Evolutionary conservation across 352 stramenopile genomes (phyloP), one percentile per base, ranked within the genome.

Genomic region (Plasmopara halstedii): DNA sequence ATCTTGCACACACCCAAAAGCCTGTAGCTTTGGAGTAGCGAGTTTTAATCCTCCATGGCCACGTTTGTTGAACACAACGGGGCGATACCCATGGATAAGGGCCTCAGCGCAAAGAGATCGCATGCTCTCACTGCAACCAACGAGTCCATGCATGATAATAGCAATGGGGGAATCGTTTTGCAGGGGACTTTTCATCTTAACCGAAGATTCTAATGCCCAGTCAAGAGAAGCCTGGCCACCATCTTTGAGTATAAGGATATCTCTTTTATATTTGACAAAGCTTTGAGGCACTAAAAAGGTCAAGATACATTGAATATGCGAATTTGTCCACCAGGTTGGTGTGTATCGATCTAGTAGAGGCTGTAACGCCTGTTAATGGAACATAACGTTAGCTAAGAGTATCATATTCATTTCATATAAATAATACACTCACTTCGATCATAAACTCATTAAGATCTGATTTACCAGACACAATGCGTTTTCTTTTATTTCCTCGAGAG

Each of bases 41-140:
- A 90, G 65, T 34, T 59, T 54, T 32, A 86, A 35, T 4, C 76
- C 75, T 18, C 80, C 80, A 23, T 92, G 80, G 8, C 80, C 80
- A 39, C 80, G 69, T 62, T 92, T 92, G 57, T 89, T 92, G 46
- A 89, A 92, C 17, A 87, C 80, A 6, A 92, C 80, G 4, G 80
- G 77, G 2, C 80, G 73, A 58, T 85, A 89, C 6, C 80, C 80
- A 20, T 69, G 57, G 2, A 37, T 19, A 19, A 86, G 43, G 11
- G 79, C 79, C 36, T 85, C 73, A 6, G 72, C 70, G 52, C 74
- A 87, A 6, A 85, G 58, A 32, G 65, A 77, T 5, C 67, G 63
- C 73, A 85, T 85, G 44, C 52, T 76, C 21, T 55, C 38, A 48
- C 72, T 86, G 56, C 74, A 82, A 14, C 79, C 72, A 0, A 80